A percentile compares a stretch with the other conserved stretches of the same genome.
Conservation (phyloP, 1,284 basidiomycete species). For the Lignosus rhinocerotis region DNA sequence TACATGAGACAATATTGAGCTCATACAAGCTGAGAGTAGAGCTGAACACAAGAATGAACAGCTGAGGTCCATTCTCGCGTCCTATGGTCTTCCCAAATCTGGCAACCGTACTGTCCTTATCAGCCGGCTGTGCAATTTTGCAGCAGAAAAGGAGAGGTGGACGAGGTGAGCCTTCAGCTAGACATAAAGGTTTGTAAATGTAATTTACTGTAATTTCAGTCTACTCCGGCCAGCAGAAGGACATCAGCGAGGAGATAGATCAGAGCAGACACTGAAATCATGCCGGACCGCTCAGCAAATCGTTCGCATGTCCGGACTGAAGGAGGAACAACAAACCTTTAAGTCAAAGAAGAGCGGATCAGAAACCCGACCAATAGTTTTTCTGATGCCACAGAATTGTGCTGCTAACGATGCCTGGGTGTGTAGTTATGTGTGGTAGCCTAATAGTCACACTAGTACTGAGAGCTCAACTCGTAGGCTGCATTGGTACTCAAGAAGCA, state of each 20-base stretch:
- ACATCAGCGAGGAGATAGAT: conserved; percentile 11
- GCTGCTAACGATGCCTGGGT: neutral
- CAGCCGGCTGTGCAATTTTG: conserved; percentile 6
- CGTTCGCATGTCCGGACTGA: conserved; percentile 1
- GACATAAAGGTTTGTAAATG: neutral
- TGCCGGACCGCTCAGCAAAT: conserved; percentile 6
- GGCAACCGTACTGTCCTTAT: conserved; percentile 7
- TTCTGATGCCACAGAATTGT: neutral
- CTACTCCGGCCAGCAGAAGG: neutral
- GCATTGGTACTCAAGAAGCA: neutral
- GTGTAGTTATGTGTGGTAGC: neutral
- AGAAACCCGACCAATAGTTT: neutral
- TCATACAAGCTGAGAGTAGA: neutral
- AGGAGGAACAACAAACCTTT: neutral
- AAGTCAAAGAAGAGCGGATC: neutral
- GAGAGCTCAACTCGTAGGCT: neutral
- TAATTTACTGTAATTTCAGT: neutral
- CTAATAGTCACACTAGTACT: too few relatives aligned
- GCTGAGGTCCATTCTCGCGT: neutral
- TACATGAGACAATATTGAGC: neutral
- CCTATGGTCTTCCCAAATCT: conserved; percentile 3
- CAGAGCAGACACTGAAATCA: neutral
- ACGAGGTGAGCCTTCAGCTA: neutral
- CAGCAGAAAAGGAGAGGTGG: conserved; percentile 6
- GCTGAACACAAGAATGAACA: neutral